Conservation (phyloP, 306 rosid species). For the Prosopis cineraria region DNA sequence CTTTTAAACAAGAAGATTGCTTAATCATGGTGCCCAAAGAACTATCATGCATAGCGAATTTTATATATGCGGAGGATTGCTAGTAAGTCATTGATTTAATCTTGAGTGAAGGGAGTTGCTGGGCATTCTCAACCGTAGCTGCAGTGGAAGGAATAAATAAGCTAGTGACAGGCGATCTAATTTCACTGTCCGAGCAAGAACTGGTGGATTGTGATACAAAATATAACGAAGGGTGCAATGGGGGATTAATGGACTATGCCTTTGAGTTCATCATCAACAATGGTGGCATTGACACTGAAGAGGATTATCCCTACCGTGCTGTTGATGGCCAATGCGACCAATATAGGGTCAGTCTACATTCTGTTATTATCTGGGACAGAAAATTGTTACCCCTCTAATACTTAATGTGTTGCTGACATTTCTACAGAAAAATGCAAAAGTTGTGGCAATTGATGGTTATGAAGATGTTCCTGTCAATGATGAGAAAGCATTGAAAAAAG, state of each 20-base stretch:
- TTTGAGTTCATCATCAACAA: slow-evolving; percentile 83
- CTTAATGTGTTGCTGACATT: slow-evolving; percentile 8
- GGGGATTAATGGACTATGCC: slow-evolving; percentile 94
- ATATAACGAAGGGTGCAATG: slow-evolving; percentile 86
- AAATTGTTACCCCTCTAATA: background rate
- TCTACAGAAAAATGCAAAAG: slow-evolving; percentile 83
- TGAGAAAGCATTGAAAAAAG: slow-evolving; percentile 73
- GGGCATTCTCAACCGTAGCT: slow-evolving; percentile 87
- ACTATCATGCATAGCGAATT: background rate
- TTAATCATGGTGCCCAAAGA: background rate
- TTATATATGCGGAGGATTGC: background rate
- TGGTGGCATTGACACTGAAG: slow-evolving; percentile 89
- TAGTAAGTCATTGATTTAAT: background rate
- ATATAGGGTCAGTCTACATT: slow-evolving; percentile 51
- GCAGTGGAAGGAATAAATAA: slow-evolving; percentile 86
- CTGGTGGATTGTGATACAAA: slow-evolving; percentile 86
- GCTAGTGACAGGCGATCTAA: slow-evolving; percentile 78
- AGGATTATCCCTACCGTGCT: slow-evolving; percentile 81
- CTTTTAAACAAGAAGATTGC: background rate
- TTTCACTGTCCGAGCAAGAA: slow-evolving; percentile 91
- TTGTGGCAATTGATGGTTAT: slow-evolving; percentile 66
- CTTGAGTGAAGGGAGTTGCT: slow-evolving; percentile 90
- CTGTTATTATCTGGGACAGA: background rate
- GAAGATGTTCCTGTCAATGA: slow-evolving; percentile 76
- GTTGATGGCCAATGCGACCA: slow-evolving; percentile 68